Conservation (phyloP, 108 stramenopile species). For the Cyclotella sp. region DNA sequence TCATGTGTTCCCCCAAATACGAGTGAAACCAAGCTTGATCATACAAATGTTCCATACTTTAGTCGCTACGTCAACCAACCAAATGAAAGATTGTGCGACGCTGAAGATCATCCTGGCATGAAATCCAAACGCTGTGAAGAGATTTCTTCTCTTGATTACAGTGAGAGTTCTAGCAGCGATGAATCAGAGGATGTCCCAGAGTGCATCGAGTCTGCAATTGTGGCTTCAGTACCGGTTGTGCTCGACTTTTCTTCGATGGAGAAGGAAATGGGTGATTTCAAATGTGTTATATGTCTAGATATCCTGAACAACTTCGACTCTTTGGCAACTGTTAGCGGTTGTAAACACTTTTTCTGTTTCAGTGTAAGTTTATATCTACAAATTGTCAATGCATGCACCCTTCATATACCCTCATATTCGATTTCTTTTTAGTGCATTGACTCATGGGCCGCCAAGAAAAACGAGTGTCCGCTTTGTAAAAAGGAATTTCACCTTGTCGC, state of each 20-base stretch:
- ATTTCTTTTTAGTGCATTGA: constrained; percentile 12
- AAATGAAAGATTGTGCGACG: background rate
- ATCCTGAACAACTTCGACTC: background rate
- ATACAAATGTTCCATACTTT: background rate
- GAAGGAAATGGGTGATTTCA: background rate
- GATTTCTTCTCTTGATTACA: background rate
- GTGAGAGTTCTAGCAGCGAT: background rate
- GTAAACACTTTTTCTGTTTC: constrained; percentile 15
- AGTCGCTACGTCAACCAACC: no score
- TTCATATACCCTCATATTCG: background rate
- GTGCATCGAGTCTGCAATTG: background rate
- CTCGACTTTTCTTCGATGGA: constrained; percentile 3
- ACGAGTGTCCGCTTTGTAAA: constrained; percentile 23
- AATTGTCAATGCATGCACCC: background rate
- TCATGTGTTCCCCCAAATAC: no score
- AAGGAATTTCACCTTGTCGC: constrained; percentile 20
- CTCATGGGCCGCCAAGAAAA: background rate
- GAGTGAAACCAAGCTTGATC: no score
- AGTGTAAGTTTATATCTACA: background rate
- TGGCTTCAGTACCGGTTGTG: background rate
- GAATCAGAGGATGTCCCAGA: background rate
- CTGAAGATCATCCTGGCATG: background rate
- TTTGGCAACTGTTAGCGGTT: constrained; percentile 13
- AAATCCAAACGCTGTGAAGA: background rate
- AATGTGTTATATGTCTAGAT: constrained; percentile 1